Base-by-base conservation (phyloP, 2,329 filamentous ascomycete genomes). In the Fusarium oligoseptatum region DNA sequence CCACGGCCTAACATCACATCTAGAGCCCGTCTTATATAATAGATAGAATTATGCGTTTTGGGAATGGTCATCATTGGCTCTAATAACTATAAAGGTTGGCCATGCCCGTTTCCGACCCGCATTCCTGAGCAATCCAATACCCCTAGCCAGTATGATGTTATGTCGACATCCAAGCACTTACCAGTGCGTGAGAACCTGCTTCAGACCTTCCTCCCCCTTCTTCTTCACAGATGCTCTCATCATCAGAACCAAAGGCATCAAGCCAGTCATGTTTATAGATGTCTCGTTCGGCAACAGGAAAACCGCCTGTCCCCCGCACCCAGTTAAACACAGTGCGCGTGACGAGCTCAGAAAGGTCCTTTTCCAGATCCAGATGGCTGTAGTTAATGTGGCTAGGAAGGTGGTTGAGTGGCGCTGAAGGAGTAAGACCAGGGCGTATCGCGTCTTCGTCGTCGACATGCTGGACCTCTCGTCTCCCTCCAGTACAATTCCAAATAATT, bases 231-330 rank as follows among this genome's bases (percentile, higher is more conserved):
- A 60, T 22, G 3, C 69, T 64, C 52, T 68, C 62, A 61, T 68
- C 66, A 24, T 70, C 64, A 3, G 56, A 72, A 56, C 65, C 56
- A 9, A 61, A 72, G 34, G 1, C 17, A 27, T 72, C 63, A 37
- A 72, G 29, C 67, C 67, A 72, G 12, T 72, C 67, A n/a, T 72
- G 67, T 2, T 29, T 45, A 45, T 67, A 70, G 36, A 72, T 67
- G 3, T 57, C 63, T 50, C 70, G 66, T 55, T 72, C 70, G 14
- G 63, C 66, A 64, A 67, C 36, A 22, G 66, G 37, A 12, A 58
- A 62, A 20, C 70, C 70, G 34, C 58, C 64, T 34, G 57, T 64
- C 1, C 61, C 70, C 27, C 70, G 60, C 67, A 72, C 61, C 66
- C 70, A 72, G 24, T 15, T 45, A 48, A 72, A 72, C 24, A 69